Base-by-base conservation (phyloP, 2,329 filamentous ascomycete genomes). In the Botrytis deweyae region DNA sequence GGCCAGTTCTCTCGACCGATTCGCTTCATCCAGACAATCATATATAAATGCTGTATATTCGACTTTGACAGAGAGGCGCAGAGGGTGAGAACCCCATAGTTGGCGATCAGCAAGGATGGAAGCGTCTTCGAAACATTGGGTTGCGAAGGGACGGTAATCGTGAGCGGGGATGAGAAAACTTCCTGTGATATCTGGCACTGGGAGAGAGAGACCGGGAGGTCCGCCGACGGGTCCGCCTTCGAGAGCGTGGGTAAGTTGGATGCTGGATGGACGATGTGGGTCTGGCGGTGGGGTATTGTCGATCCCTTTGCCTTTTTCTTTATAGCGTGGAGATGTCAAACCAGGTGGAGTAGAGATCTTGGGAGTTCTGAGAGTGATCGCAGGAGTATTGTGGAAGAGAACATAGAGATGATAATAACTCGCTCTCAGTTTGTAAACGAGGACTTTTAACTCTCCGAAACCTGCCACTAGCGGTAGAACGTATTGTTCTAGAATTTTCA, bases 321-420 rank as follows among this genome's bases (percentile, higher is more conserved):
- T 82, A 25, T 70, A 73, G 12, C 77, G 77, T 20, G 72, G 80
- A 61, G 75, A 82, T 64, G 71, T 81, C 36, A 82, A 74, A 40
- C 80, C 80, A 29, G 80, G 80, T 64, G 80, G 80, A 10, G 84
- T 88, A 78, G 79, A 84, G 78, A 82, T 78, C 77, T 77, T 79
- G 74, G 71, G 59, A 12, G 73, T 62, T 73, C 77, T 78, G 38
- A 80, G 72, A 14, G 55, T 78, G 64, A 97, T 88, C 0, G 92
- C 87, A 0, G 95, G 95, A 71, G 93, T 90, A 83, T 98, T 98
- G 84, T 98, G 94, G 81, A 98, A 98, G 20, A 98, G 88, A 72
- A 97, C 96, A 82, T 97, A 97, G 77, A 99, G 94, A 84, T 99
- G 95, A 79, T 97, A 96, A 81, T 98, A 97, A 33, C 94, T 97